Evolutionary conservation across 2,329 filamentous ascomycete genomes (phyloP).

Genomic region (Colletotrichum euphorbiae): DNA sequence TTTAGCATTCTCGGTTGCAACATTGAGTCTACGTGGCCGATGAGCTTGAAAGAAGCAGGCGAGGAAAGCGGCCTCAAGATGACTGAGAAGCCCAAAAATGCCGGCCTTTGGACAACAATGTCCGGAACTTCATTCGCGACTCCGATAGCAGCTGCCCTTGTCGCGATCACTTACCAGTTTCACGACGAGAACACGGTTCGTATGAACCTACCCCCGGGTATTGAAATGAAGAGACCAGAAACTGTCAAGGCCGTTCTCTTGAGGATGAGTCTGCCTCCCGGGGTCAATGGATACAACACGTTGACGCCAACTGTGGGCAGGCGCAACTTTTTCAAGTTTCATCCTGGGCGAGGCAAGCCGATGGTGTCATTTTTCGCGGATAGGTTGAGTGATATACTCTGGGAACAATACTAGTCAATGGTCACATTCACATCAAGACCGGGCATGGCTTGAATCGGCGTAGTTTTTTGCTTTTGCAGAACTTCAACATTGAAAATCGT

Average conservation of each 20-base stretch:
- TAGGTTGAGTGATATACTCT: no score
- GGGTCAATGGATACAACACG: neutral
- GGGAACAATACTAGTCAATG: neutral
- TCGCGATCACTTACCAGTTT: slow-evolving; percentile 13
- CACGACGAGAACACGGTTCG: neutral
- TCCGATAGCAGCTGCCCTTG: slow-evolving; percentile 7
- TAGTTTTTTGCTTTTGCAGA: no score
- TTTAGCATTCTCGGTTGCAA: slow-evolving; percentile 17
- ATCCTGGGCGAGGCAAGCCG: neutral
- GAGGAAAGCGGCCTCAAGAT: neutral
- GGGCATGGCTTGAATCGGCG: no score
- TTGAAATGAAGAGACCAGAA: neutral
- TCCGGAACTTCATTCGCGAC: slow-evolving; percentile 21
- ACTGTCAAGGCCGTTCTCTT: slow-evolving; percentile 1
- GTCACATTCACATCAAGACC: no score
- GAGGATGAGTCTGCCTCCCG: neutral
- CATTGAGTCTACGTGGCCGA: slow-evolving; percentile 10
- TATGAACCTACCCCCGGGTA: neutral
- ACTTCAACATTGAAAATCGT: no score
- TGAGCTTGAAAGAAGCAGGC: neutral
- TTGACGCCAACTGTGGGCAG: neutral
- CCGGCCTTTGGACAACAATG: slow-evolving; percentile 10
- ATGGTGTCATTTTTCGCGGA: no score
- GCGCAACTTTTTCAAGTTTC: neutral
- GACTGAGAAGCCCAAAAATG: neutral